Percentiles rank a stretch among this genome's conserved stretches.
phyloP scores from a whole-genome alignment of 1,284 basidiomycete genomes.

The Leccinum solheimii region DNA sequence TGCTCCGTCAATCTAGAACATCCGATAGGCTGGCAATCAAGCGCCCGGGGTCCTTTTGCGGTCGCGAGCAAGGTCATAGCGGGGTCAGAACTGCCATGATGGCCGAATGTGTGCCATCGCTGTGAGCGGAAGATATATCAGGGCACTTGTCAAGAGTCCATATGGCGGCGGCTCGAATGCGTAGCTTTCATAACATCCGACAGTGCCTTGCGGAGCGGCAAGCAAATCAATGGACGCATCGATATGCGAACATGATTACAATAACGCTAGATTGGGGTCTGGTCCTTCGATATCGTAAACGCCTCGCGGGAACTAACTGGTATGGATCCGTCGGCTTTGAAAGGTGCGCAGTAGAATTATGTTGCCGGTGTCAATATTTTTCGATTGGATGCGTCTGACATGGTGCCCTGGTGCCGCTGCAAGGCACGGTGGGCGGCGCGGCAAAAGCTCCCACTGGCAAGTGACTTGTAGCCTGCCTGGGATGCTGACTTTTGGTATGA shows the following conservation, averaged over 20 bases:
- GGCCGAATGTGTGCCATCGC: neutral
- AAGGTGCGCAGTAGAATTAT: neutral
- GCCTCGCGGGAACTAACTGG: conserved; percentile 4
- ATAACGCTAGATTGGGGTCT: neutral
- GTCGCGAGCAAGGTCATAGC: neutral
- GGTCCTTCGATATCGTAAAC: conserved; percentile 7
- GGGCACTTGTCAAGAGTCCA: neutral
- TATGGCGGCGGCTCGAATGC: neutral
- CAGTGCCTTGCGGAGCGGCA: neutral
- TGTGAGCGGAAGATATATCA: neutral
- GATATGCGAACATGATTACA: neutral
- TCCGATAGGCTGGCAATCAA: neutral
- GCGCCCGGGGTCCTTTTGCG: neutral
- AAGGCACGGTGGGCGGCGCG: neutral
- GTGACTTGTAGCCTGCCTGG: neutral
- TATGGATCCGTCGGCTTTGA: neutral
- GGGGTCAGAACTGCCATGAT: neutral
- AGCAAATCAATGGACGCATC: neutral
- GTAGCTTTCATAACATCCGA: neutral
- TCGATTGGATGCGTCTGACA: neutral
- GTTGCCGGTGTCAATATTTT: neutral
- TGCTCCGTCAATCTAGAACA: neutral
- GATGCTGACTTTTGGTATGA: neutral
- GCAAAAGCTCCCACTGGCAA: neutral
- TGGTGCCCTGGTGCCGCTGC: neutral